A percentile compares a stretch with the other conserved stretches of the same genome.
These are phyloP conservation scores for Talaromyces liani DNA, from an alignment of 495 filamentous ascomycete species.

Conservation along the genomic window DNA sequence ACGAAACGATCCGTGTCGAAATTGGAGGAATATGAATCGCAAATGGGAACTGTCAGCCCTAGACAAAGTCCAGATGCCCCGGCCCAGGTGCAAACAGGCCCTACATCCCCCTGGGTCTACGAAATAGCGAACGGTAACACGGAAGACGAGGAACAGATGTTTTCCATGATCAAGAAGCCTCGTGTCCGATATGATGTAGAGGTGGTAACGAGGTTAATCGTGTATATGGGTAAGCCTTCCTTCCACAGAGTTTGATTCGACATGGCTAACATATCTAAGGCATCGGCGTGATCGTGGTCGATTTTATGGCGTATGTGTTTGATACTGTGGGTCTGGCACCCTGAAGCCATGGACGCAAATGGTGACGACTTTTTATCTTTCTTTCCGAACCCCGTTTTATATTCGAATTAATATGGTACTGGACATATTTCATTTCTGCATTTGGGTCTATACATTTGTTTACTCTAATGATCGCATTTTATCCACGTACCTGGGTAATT, in stretches of 20 bases:
- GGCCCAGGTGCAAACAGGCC: constrained; percentile 16
- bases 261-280: constrained; percentile 10
- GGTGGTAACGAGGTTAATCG: constrained; percentile 91
- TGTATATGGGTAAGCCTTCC: constrained; percentile 70
- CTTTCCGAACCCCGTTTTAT: background rate
- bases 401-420: background rate
- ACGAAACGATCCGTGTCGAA: constrained; percentile 27
- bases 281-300: constrained; percentile 28
- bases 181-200: constrained; percentile 95
- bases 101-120: constrained; percentile 25
- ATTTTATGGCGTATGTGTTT: constrained; percentile 23
- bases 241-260: background rate
- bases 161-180: constrained; percentile 74
- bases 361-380: background rate
- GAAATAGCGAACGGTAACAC: background rate
- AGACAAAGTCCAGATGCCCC: constrained; percentile 21
- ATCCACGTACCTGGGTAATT: background rate
- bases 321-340: constrained; percentile 19
- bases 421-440: background rate
- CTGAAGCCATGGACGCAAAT: background rate
- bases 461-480: background rate
- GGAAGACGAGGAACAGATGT: constrained; percentile 68
- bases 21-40: constrained; percentile 56
- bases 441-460: background rate
- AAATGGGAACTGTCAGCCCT: constrained; percentile 56